Conservation (phyloP, 441 rosid genomes). For the Gossypium davidsonii region DNA sequence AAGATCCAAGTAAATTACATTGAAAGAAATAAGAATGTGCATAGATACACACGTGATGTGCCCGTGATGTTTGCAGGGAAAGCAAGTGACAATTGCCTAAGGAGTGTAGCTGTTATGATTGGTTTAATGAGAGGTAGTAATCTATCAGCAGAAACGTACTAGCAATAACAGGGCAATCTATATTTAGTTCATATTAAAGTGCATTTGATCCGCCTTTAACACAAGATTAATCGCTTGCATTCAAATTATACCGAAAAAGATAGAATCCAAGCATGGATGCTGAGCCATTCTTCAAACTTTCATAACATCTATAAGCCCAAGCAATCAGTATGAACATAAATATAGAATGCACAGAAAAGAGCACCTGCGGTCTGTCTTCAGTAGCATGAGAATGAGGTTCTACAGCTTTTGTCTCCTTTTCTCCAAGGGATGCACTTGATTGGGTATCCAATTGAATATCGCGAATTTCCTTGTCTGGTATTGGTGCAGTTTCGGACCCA, state of each 20-base stretch:
- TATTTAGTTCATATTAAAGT: background rate
- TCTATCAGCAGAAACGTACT: background rate
- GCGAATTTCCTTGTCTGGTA: slow-evolving; percentile 33
- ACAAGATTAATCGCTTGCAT: background rate
- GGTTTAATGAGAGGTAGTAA: background rate
- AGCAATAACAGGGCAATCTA: background rate
- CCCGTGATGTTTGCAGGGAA: background rate
- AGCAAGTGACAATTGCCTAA: background rate
- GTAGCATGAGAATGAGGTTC: slow-evolving; percentile 9
- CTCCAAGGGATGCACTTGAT: slow-evolving; percentile 24
- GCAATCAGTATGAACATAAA: background rate
- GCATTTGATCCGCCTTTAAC: background rate
- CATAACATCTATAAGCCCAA: background rate
- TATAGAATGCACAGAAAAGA: background rate
- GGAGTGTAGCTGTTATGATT: background rate
- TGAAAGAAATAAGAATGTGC: background rate
- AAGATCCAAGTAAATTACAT: background rate
- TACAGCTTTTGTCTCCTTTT: slow-evolving; percentile 21
- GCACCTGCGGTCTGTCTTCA: slow-evolving; percentile 38
- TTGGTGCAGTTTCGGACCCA: slow-evolving; percentile 27
- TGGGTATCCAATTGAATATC: slow-evolving; percentile 18
- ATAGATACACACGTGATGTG: background rate
- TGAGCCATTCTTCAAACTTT: background rate
- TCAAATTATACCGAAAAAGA: background rate
- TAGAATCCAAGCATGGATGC: background rate